Percentiles rank a stretch among this genome's conserved stretches.
phyloP scores from a whole-genome alignment of 441 rosid genomes.

The Viola pubescens region DNA sequence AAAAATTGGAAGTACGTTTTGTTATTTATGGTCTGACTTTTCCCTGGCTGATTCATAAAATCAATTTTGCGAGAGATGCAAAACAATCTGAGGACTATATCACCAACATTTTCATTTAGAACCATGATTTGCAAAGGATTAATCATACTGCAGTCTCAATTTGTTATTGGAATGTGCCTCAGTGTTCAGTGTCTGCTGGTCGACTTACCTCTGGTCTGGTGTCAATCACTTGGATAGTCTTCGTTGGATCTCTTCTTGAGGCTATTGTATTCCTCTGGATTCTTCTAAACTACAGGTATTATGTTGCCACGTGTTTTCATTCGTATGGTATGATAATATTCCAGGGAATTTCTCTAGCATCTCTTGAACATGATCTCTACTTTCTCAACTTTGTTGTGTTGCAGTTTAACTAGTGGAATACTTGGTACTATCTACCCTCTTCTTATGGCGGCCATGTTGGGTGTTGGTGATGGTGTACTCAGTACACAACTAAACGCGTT shows the following conservation, averaged over 20 bases:
- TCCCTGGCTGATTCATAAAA: too few species aligned
- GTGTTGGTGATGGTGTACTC: conserved; percentile 77
- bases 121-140: background rate
- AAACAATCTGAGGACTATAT: too few species aligned
- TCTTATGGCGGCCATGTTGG: conserved; percentile 71
- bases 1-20: background rate
- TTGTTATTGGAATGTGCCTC: conserved; percentile 19
- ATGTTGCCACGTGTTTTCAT: conserved; percentile 8
- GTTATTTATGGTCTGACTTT: background rate
- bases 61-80: background rate
- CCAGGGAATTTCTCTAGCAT: background rate
- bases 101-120: background rate
- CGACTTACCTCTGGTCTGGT: conserved; percentile 56
- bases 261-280: conserved; percentile 66
- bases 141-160: background rate
- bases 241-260: conserved; percentile 58
- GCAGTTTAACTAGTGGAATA: conserved; percentile 57
- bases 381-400: conserved; percentile 13
- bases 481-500: conserved; percentile 84
- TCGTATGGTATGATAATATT: conserved; percentile 2
- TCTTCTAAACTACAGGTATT: conserved; percentile 60
- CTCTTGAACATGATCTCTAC: background rate
- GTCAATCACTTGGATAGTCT: conserved; percentile 67
- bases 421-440: conserved; percentile 55
- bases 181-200: conserved; percentile 83